Percentiles rank a stretch among this genome's conserved stretches.
These are phyloP conservation scores for Parastagonospora avenae DNA, from an alignment of 2,329 filamentous ascomycete genomes.

Conservation along the genomic window DNA sequence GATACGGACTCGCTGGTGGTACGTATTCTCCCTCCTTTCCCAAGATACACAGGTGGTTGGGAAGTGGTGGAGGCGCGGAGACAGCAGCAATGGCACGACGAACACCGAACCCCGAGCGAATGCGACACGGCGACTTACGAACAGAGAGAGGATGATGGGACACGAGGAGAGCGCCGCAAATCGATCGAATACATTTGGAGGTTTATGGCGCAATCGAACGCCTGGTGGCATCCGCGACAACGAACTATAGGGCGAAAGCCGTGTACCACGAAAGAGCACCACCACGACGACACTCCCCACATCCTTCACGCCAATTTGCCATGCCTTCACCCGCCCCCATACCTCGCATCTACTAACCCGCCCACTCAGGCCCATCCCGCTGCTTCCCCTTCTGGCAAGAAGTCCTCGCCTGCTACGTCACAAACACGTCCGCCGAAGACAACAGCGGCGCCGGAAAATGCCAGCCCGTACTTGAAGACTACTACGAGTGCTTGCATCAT, in stretches of 20 bases:
- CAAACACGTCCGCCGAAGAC: slow-evolving; percentile 83
- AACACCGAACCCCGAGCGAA: slow-evolving; percentile 11
- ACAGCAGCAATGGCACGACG: slow-evolving; percentile 25
- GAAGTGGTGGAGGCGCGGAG: slow-evolving; percentile 8
- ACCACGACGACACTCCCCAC: not conserved
- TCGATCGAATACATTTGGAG: not conserved
- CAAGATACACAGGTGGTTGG: slow-evolving; percentile 6
- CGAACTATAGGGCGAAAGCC: not conserved
- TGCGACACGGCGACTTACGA: slow-evolving; percentile 5
- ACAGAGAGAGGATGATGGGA: not conserved
- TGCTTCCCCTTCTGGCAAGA: slow-evolving; percentile 99
- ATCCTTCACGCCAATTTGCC: not conserved
- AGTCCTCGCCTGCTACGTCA: slow-evolving; percentile 95
- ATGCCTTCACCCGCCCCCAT: not conserved
- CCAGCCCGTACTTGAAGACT: slow-evolving; percentile 83
- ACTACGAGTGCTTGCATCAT: slow-evolving; percentile 98
- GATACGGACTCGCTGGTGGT: slow-evolving; percentile 83
- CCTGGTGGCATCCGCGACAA: not conserved
- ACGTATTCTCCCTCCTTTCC: slow-evolving; percentile 43
- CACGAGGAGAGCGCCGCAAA: not conserved
- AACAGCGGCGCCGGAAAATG: slow-evolving; percentile 87
- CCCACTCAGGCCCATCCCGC: slow-evolving; percentile 66
- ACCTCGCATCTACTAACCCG: not conserved
- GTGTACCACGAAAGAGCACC: not conserved
- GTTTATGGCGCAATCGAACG: not conserved